These are phyloP conservation scores for Globisporangium cylindrosporum DNA, from an alignment of 352 stramenopile genomes.

Conservation along the genomic window DNA sequence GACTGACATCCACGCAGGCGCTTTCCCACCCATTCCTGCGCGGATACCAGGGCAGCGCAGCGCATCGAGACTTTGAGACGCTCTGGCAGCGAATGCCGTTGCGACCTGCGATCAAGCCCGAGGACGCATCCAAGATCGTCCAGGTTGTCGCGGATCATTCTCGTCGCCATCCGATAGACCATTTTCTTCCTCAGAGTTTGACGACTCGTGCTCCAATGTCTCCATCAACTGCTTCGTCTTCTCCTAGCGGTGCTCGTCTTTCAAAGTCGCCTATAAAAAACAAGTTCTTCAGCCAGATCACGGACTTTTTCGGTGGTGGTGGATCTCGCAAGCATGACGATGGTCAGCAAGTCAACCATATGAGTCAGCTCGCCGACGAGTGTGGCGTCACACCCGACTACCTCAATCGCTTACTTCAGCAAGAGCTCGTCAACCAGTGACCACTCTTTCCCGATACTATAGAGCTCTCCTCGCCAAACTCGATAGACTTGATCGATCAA, in stretches of 20 bases:
- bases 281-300: conserved; percentile 17
- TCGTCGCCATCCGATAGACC: conserved; percentile 12
- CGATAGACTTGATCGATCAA: background rate
- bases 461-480: background rate
- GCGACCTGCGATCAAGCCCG: conserved; percentile 8
- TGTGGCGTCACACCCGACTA: conserved; percentile 19
- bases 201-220: background rate
- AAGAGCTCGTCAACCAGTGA: conserved; percentile 7
- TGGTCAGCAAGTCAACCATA: background rate
- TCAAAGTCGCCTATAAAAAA: conserved; percentile 5
- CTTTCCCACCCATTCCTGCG: conserved; percentile 89
- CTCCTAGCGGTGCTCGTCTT: background rate
- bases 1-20: conserved; percentile 84
- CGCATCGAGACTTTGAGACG: conserved; percentile 30
- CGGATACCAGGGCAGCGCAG: conserved; percentile 35
- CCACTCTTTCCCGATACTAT: background rate
- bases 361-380: conserved; percentile 15
- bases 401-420: conserved; percentile 14
- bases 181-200: conserved; percentile 1
- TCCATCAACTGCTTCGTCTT: background rate
- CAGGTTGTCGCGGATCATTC: conserved; percentile 22
- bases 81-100: conserved; percentile 44
- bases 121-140: conserved; percentile 13
- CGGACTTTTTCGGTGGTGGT: conserved; percentile 14
- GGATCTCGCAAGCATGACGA: background rate